phyloP scores from a whole-genome alignment of 306 rosid genomes.

The Rosa rugosa region DNA sequence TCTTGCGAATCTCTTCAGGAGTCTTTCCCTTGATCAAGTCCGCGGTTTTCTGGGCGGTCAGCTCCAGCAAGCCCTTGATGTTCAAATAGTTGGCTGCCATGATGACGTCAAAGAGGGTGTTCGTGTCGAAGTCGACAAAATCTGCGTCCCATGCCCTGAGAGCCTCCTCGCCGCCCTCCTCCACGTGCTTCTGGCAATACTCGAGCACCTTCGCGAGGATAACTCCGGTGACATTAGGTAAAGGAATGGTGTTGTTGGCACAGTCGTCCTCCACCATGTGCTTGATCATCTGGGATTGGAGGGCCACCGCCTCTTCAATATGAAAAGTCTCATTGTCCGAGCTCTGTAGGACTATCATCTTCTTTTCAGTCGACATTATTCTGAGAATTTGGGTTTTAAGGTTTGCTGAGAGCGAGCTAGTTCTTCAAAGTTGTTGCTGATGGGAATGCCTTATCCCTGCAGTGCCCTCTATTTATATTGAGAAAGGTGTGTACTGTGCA shows the following conservation, averaged over 20 bases:
- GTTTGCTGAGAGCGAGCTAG: not conserved
- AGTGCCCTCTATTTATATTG: not conserved
- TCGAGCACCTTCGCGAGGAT: slow-evolving; percentile 33
- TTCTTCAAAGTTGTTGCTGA: not conserved
- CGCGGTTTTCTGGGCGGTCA: slow-evolving; percentile 23
- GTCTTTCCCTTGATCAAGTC: slow-evolving; percentile 32
- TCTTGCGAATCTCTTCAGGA: not conserved
- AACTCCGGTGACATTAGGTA: slow-evolving; percentile 16
- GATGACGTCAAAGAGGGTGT: slow-evolving; percentile 30
- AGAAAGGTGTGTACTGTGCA: not conserved
- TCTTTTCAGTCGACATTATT: slow-evolving; percentile 1
- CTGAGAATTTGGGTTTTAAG: too few relatives aligned
- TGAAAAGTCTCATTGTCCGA: slow-evolving; percentile 7
- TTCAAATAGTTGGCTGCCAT: slow-evolving; percentile 35
- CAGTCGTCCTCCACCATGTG: slow-evolving; percentile 25
- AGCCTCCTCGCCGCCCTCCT: not conserved
- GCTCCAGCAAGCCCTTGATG: slow-evolving; percentile 29
- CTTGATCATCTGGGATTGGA: slow-evolving; percentile 29
- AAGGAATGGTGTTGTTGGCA: slow-evolving; percentile 14
- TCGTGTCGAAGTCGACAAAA: slow-evolving; percentile 21
- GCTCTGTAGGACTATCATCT: slow-evolving; percentile 31
- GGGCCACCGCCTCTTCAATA: slow-evolving; percentile 22
- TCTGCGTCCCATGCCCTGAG: slow-evolving; percentile 30
- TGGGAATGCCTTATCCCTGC: not conserved
- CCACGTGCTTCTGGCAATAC: slow-evolving; percentile 34